phyloP scores from a whole-genome alignment of 441 rosid genomes.

The Erodium moschatum region DNA sequence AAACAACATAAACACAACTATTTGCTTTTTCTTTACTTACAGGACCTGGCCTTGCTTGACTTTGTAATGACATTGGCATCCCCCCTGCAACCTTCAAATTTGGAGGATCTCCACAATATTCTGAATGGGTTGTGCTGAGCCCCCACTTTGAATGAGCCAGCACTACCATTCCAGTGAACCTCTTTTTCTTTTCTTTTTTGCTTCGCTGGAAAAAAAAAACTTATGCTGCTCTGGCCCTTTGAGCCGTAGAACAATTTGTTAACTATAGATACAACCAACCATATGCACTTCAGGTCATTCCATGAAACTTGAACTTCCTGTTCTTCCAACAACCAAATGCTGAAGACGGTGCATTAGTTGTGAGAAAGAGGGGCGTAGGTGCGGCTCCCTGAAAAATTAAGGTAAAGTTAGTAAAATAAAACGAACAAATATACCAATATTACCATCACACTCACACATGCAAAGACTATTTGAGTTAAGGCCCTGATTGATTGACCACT shows the following conservation, averaged over 20 bases:
- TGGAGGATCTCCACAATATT: conserved; percentile 29
- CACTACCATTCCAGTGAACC: conserved; percentile 25
- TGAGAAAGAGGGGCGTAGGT: conserved; percentile 70
- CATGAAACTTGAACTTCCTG: conserved; percentile 2
- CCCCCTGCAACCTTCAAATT: conserved; percentile 41
- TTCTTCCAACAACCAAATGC: conserved; percentile 39
- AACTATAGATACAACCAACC: conserved; percentile 23
- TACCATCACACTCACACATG: background rate
- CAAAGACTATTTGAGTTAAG: background rate
- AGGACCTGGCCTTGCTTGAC: conserved; percentile 24
- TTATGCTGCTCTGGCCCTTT: conserved; percentile 45
- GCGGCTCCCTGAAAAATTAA: conserved; percentile 55
- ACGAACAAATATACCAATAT: background rate
- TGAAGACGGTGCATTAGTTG: conserved; percentile 63
- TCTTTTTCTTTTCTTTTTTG: conserved; percentile 21
- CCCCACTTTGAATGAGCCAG: conserved; percentile 94
- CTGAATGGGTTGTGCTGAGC: conserved; percentile 39
- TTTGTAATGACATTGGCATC: conserved; percentile 21
- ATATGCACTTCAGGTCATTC: conserved; percentile 21
- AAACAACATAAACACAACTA: background rate
- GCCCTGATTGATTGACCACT: background rate
- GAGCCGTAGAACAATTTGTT: conserved; percentile 35
- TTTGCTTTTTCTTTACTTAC: background rate
- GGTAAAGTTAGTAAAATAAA: background rate
- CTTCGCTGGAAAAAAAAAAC: conserved; percentile 22